Base-by-base conservation (phyloP, 2,329 filamentous ascomycete genomes). In the Epichloe aotearoae region DNA sequence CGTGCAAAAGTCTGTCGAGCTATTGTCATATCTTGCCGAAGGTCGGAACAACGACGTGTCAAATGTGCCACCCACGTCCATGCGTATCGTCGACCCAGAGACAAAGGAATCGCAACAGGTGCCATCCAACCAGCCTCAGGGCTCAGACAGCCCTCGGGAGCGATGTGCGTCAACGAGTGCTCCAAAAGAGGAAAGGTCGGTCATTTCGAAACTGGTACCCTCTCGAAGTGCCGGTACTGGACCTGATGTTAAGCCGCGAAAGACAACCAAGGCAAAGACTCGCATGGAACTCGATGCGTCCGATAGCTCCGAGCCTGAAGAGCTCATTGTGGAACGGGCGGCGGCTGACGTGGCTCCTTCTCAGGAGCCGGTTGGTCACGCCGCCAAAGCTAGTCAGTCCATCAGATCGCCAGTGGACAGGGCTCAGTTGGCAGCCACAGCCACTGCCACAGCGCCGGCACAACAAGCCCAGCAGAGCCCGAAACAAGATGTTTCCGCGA, bases 251-350 rank as follows among this genome's bases (percentile, higher is more conserved):
- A 79, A 75, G 59, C 76, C 75, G 17, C 70, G 74, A 52, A 79
- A 80, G 64, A 51, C 60, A 4, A 52, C 56, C 37, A 64, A 60
- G 56, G 75, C 81, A 1, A 82, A 80, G 55, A 69, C 77, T 15
- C 78, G 83, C 23, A 73, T 83, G 54, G 81, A 83, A 50, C 71
- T 88, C 12, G 85, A 88, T 59, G 83, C 86, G 55, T 84, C 85
- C 44, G 84, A 86, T 54, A 76, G 75, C 49, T 77, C 77, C 5
- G 73, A 74, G 8, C 69, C 69, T 1, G 72, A 73, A 37, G 65
- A 70, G n/a, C 61, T 67, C 15, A 49, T 59, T 54, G 60, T 50
- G 57, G 64, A 53, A 55, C 67, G 54, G 58, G 19, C 46, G 53
- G 47, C 30, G 14, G 37, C 30, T 4, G 15, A 54, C 56, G 8